Evolutionary conservation across 2,329 filamentous ascomycete genomes (phyloP).

Genomic region (Penicillium sp.): DNA sequence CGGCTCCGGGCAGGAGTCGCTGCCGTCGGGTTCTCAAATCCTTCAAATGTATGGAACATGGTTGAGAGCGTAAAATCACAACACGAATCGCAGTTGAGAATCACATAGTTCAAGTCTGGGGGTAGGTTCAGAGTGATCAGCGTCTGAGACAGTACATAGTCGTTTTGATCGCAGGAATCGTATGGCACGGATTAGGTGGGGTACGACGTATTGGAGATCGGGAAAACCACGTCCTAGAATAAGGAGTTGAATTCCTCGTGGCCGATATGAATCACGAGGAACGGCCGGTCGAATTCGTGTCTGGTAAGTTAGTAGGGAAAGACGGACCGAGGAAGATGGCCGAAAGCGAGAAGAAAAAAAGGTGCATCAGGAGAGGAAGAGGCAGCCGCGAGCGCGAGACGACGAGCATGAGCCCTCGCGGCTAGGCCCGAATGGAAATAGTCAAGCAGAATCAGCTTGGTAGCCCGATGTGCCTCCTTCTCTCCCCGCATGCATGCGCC

Average conservation of each 20-base stretch:
- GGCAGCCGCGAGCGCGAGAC: constrained; percentile 4
- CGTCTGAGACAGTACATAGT: too few relatives aligned
- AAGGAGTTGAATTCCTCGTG: too few relatives aligned
- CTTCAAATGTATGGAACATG: constrained; percentile 46
- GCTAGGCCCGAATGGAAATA: constrained; percentile 14
- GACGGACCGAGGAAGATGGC: too few relatives aligned
- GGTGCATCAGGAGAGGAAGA: constrained; percentile 1
- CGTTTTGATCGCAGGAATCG: too few relatives aligned
- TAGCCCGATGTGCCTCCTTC: constrained; percentile 14
- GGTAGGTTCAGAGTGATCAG: too few relatives aligned
- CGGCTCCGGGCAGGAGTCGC: constrained; percentile 28
- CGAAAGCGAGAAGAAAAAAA: not conserved
- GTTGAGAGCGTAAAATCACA: too few relatives aligned
- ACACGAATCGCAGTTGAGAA: constrained; percentile 8
- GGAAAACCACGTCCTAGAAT: too few relatives aligned
- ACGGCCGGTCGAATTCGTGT: too few relatives aligned
- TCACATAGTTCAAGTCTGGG: constrained; percentile 18
- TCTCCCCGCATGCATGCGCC: constrained; percentile 23
- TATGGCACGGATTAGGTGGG: too few relatives aligned
- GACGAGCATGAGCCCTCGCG: constrained; percentile 4
- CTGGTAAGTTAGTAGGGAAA: too few relatives aligned
- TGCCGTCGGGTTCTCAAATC: constrained; percentile 37
- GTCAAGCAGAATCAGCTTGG: constrained; percentile 11
- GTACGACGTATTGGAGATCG: too few relatives aligned
- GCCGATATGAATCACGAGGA: too few relatives aligned